Base-by-base conservation (phyloP, 2,329 filamentous ascomycete species). In the Plectosphaerella plurivora region DNA sequence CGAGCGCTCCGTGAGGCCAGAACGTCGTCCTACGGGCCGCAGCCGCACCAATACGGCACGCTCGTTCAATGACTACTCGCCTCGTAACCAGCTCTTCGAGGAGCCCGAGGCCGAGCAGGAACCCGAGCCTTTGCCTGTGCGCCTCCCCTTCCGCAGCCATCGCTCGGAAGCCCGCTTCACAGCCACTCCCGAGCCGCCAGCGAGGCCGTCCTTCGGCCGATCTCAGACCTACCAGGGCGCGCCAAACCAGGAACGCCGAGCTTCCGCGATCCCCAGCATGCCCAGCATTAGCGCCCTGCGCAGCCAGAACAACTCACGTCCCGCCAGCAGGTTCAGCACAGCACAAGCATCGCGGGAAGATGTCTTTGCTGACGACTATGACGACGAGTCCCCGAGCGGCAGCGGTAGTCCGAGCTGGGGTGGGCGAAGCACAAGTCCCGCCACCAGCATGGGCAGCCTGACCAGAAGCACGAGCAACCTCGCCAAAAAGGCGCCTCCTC, bases 371-470 rank as follows among this genome's bases (percentile, higher is more conserved):
- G 73, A 77, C 53, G 65, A 68, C 8, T 69, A 72, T 54, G 77
- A 74, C 47, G 78, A 81, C 55, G 73, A 78, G 51, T 78, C 75
- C 46, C 75, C 73, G 10, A 78, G 76, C 57, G 75, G 74, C 55
- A 76, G 76, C 55, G 76, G 73, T 39, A 81, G 78, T 36, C 76
- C 77, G 1, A 74, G 78, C 51, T 77, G 73, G 66, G 71, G 68
- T 18, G 74, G 78, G 45, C 74, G 76, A 51, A 77, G 76, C 59
- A 69, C 78, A 52, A 83, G 79, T 58, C 79, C 80, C 0, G 76
- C 79, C 3, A 82, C 79, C 1, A 82, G 79, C 63, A 75, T 78
- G 52, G 78, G 76, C 54, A 82, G 79, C 62, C 61, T 81, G 45
- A 80, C 71, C 57, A 70, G 74, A 45, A 79, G 70, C 51, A 66